Base-by-base conservation (phyloP, 345 rosid species). In the Turnera subulata region DNA sequence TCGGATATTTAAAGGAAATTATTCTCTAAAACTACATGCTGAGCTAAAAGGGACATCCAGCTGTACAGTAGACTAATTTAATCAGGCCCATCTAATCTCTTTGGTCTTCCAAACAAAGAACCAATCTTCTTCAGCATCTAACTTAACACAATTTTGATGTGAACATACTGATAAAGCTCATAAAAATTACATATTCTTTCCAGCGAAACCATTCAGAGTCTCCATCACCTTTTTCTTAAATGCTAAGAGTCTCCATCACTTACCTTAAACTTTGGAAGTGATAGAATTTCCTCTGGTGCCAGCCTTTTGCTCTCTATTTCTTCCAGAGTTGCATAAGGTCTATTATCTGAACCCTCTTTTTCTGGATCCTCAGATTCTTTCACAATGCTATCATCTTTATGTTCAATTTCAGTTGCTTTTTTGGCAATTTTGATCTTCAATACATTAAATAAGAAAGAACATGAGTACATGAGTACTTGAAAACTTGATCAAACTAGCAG, bases 191-290 rank as follows among this genome's bases (percentile, higher is more conserved):
- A n/a, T n/a, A n/a, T n/a, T n/a, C n/a, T n/a, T n/a, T n/a, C n/a
- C n/a, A n/a, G n/a, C n/a, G n/a, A n/a, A n/a, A n/a, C n/a, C n/a
- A n/a, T n/a, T n/a, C n/a, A n/a, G n/a, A n/a, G n/a, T n/a, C n/a
- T n/a, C n/a, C n/a, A n/a, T n/a, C n/a, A n/a, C n/a, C n/a, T n/a
- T n/a, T n/a, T n/a, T n/a, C n/a, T n/a, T n/a, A n/a, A n/a, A n/a
- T n/a, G n/a, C n/a, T n/a, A n/a, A n/a, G 50, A 37, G 17, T 52
- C 46, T 51, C 26, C 50, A 44, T 53, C 52, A 53, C 45, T 6
- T 75, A 87, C 97, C 97, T 90, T 90, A 66, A 90, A 86, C 86
- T 79, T 81, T 37, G 97, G 96, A 63, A 89, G 85, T 14, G 94
- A 86, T 44, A 92, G 70, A 72, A 92, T 86, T 73, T 92, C 94